Base-by-base conservation (phyloP, 768 basidiomycete genomes). In the Suillus variegatus region DNA sequence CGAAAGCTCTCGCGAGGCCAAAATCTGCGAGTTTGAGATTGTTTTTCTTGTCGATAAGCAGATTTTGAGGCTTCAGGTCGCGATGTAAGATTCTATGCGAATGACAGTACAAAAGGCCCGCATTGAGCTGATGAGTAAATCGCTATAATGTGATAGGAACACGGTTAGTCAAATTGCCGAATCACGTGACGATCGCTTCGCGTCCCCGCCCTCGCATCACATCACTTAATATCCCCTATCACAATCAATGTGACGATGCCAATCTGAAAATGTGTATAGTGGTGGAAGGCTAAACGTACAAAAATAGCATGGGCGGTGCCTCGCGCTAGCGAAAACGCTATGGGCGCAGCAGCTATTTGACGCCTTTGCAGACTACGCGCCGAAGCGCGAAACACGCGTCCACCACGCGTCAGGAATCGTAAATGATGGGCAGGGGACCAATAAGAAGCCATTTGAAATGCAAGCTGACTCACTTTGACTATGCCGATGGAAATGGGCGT, bases 21-120 rank as follows among this genome's bases (percentile, higher is more conserved):
- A 99, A 98, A 79, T 98, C 97, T 16, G 94, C 96, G 32, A 99
- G 86, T 79, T 99, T 99, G 63, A 99, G 85, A 75, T 97, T 97
- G 68, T 93, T 89, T 61, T 87, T 80, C 68, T 88, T 89, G 81
- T 95, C 90, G 75, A 99, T 97, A 65, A 99, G 85, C 64, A 98
- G 80, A 78, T 99, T 98, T 79, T 98, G 96, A 1, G 95, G 95
- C 77, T 97, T 99, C 69, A 99, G 84, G 78, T 99, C 97, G 58
- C 97, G 90, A 74, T 98, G 96, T n/a, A 99, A 86, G 70, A 99
- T 95, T 28, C 96, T 88, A 72, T 96, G 95, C 7, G 95, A 90
- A 74, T 98, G 97, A 77, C 96, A 96, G 78, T 95, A 97, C 67
- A 95, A 84, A 32, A 99, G 82, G 6, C 97, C 97, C 60, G 92